phyloP scores from a whole-genome alignment of 1,284 basidiomycete genomes.

The Exsudoporus floridanus region DNA sequence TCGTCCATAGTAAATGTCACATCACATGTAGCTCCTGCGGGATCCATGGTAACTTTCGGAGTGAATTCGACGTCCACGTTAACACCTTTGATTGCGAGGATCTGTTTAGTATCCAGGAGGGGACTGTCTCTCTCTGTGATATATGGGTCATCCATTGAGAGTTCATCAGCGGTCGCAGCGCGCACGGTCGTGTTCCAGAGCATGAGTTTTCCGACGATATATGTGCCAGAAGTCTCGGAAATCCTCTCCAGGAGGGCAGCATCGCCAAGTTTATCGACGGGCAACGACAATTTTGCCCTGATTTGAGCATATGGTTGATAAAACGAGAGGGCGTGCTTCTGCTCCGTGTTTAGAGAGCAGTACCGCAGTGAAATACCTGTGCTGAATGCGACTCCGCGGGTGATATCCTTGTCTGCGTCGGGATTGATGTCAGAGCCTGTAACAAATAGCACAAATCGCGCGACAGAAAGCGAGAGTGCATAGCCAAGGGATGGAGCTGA shows the following conservation, averaged over 20 bases:
- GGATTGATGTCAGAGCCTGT: constrained; percentile 80
- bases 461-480: constrained; percentile 57
- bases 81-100: constrained; percentile 46
- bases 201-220: constrained; percentile 43
- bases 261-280: constrained; percentile 61
- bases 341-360: constrained; percentile 53
- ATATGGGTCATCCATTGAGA: constrained; percentile 61
- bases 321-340: constrained; percentile 44
- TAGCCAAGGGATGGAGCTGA: constrained; percentile 52
- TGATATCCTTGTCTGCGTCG: constrained; percentile 59
- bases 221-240: constrained; percentile 32
- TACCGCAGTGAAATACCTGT: constrained; percentile 61
- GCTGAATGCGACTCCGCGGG: constrained; percentile 70
- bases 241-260: constrained; percentile 50
- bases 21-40: constrained; percentile 13
- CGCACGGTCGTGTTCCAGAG: constrained; percentile 52
- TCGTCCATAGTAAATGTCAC: constrained; percentile 33
- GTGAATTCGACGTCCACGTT: constrained; percentile 40
- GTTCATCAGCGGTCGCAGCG: constrained; percentile 61
- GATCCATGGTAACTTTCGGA: constrained; percentile 18
- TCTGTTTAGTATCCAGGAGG: constrained; percentile 44
- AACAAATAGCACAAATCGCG: constrained; percentile 64
- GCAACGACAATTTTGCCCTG: constrained; percentile 52
- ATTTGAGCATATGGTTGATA: constrained; percentile 44
- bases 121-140: constrained; percentile 52